Evolutionary conservation across 495 filamentous ascomycete species (phyloP).

Genomic region (Penicillium mononematosum): DNA sequence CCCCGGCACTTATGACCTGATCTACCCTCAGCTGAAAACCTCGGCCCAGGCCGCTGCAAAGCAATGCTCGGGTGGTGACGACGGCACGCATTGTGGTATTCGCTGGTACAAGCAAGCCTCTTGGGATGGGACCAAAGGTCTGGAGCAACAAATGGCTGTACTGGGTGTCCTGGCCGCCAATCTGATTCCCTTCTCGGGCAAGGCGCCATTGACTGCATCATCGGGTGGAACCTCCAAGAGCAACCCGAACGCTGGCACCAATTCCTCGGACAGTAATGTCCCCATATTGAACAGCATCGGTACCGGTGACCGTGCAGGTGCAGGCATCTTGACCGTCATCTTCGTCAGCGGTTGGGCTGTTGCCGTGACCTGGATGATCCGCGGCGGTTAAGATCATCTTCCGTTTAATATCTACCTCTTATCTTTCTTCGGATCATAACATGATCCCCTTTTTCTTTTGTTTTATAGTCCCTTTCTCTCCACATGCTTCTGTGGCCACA

Average conservation of each 20-base stretch:
- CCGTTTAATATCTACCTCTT: slow-evolving; percentile 6
- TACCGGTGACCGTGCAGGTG: slow-evolving; percentile 59
- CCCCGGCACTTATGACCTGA: slow-evolving; percentile 55
- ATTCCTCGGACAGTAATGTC: slow-evolving; percentile 18
- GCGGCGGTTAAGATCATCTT: slow-evolving; percentile 25
- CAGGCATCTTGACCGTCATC: slow-evolving; percentile 62
- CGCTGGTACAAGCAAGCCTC: slow-evolving; percentile 46
- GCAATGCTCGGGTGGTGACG: slow-evolving; percentile 54
- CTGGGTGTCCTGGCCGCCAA: slow-evolving; percentile 56
- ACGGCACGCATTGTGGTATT: slow-evolving; percentile 51
- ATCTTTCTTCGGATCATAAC: slow-evolving; percentile 10
- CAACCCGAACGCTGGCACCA: slow-evolving; percentile 56
- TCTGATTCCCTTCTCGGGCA: slow-evolving; percentile 45
- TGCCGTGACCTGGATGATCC: slow-evolving; percentile 45
- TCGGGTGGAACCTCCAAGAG: slow-evolving; percentile 67
- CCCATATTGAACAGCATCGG: slow-evolving; percentile 44
- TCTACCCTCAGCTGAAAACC: slow-evolving; percentile 56
- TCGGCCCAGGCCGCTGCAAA: slow-evolving; percentile 60
- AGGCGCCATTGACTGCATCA: slow-evolving; percentile 52
- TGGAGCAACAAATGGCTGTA: slow-evolving; percentile 61
- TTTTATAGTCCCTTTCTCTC: slow-evolving; percentile 18
- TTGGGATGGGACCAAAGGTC: slow-evolving; percentile 49
- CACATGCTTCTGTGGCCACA: slow-evolving; percentile 3
- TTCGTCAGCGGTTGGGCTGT: slow-evolving; percentile 55
- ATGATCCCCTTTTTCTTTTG: slow-evolving; percentile 15